Evolutionary conservation across 345 rosid species (phyloP).

Genomic region (Aquilaria yunnanensis): DNA sequence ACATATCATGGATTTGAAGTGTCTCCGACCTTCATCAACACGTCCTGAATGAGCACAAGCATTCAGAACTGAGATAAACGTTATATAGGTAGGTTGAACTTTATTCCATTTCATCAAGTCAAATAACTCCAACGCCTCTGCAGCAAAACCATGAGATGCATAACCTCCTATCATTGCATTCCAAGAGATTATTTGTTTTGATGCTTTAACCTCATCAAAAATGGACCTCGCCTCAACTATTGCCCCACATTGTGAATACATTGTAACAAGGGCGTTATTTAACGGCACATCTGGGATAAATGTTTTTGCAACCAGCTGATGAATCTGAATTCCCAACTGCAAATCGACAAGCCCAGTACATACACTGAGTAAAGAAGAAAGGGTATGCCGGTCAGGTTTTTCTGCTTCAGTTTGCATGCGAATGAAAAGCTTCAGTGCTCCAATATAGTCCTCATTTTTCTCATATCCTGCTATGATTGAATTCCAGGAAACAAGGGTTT

Average conservation of each 20-base stretch:
- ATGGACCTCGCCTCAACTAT: constrained; percentile 3
- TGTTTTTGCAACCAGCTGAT: constrained; percentile 11
- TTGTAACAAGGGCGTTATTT: constrained; percentile 11
- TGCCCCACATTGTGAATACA: constrained; percentile 15
- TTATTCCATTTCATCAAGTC: constrained; percentile 11
- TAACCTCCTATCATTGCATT: constrained; percentile 17
- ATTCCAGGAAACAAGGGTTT: constrained; percentile 14
- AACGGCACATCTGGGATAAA: constrained; percentile 12
- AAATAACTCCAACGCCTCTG: constrained; percentile 12
- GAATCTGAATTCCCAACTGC: constrained; percentile 18
- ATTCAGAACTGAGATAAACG: constrained; percentile 14
- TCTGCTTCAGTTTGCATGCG: constrained; percentile 15
- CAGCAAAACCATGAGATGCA: constrained; percentile 16
- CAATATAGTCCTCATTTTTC: constrained; percentile 13
- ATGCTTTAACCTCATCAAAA: constrained; percentile 11
- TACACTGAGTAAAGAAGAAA: constrained; percentile 11
- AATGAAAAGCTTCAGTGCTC: constrained; percentile 12
- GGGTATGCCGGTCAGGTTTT: constrained; percentile 9
- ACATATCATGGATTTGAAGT: constrained; percentile 11
- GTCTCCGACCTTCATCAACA: constrained; percentile 12
- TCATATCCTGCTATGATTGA: constrained; percentile 14
- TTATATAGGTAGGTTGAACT: constrained; percentile 14
- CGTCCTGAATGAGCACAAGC: constrained; percentile 12
- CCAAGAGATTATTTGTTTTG: constrained; percentile 11
- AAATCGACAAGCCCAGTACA: constrained; percentile 13